Evolutionary conservation across 352 stramenopile species (phyloP), one percentile per base, ranked within the genome.

Genomic region (Pythium sukuiense): DNA sequence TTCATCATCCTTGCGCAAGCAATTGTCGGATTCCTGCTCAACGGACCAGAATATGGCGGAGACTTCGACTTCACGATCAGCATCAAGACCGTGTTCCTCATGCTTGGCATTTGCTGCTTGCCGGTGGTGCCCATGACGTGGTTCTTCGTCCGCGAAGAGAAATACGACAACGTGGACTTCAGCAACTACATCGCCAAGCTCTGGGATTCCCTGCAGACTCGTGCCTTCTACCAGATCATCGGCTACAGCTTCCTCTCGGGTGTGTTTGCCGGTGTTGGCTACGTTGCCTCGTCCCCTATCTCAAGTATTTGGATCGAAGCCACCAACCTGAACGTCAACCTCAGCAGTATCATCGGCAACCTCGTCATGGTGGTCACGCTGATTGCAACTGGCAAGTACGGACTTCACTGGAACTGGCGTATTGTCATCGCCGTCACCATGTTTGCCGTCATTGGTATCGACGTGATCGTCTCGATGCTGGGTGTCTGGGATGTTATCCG

Each of bases 131-230:
- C 65, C 27, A 35, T 76, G 35, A 73, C 64, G 32, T 79, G 59
- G 50, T 78, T 77, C 53, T 72, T 76, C 61, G 54, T 81, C 12
- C 29, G 71, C 9, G 75, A 83, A 58, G 48, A 67, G 30, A 78
- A 77, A 59, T 55, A 65, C 33, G 62, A 29, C 37, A 58, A 56
- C 29, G 39, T 63, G 35, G n/a, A 69, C 35, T 73, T 79, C 50
- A 35, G 49, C 59, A 53, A 57, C 27, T 80, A 82, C 63, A 71
- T 72, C 16, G 12, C 32, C 16, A 58, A 71, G 8, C 48, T 80
- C 8, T 83, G 68, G 63, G 61, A 73, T 16, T 48, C 69, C 1
- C 32, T 83, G 48, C 57, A 81, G 69, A 41, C 37, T n/a, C 64
- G 63, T 26, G 73, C 69, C 12, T 69, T 81, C 63, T 76, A 74